Evolutionary conservation across 176 grass and related monocot species (phyloP), one percentile per base, ranked within the genome.

Genomic region (Oryza meridionalis): DNA sequence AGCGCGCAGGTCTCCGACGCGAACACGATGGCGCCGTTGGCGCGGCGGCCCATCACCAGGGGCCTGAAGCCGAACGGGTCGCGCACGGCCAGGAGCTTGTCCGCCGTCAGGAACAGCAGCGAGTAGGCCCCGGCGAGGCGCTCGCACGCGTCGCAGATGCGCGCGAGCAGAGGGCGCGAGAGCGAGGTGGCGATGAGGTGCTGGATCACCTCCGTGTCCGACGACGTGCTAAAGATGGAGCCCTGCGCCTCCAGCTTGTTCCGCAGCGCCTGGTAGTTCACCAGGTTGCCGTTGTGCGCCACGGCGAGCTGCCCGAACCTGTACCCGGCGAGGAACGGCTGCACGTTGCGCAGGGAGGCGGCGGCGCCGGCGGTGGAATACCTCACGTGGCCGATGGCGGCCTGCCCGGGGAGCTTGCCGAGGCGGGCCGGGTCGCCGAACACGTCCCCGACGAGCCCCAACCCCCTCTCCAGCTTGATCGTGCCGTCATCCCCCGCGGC

Each of bases 151-250:
- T 94, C 91, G 78, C 87, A 77, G 68, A 99, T 89, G 62, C 91
- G 93, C 16, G 96, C 84, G 44, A 99, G 80, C 70, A 99, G 88
- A 51, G 93, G 90, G 62, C 96, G 91, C 69, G 90, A 83, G 65
- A 91, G 82, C 33, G 93, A 94, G 9, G 91, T 87, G 24, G 93
- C 93, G 86, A 99, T 99, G 73, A 99, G 93, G 78, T 99, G 96
- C 68, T 91, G 88, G 84, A 99, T 92, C 21, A 99, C 93, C 96
- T 99, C 96, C 11, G 96, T 99, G 87, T 99, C 93, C 16, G 96
- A 99, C 26, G 91, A 84, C 53, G 94, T 92, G 73, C 92, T 99
- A 40, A 99, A 99, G 79, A 99, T 99, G 31, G 96, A 99, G 5
- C 96, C 93, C 11, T 87, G 85, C 16, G 84, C 85, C 90, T 99